These are phyloP conservation scores for Incumbomyces lentus DNA, from an alignment of 2,329 filamentous ascomycete species.

Conservation along the genomic window DNA sequence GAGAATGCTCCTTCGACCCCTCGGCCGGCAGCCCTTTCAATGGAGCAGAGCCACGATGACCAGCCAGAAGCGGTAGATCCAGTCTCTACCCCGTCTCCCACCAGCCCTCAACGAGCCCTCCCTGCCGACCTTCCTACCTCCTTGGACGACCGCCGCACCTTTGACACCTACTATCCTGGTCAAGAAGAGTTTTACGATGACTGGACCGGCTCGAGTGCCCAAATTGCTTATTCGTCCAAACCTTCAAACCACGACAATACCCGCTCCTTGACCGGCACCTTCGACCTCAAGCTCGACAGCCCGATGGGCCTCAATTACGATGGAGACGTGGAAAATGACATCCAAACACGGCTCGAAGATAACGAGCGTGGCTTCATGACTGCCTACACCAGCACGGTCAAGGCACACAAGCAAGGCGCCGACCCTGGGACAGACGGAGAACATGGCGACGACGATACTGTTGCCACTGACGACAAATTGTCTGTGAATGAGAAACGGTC, in stretches of 20 bases:
- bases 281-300: conserved; percentile 77
- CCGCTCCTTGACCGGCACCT: conserved; percentile 28
- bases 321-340: conserved; percentile 41
- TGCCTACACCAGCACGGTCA: conserved; percentile 93
- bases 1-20: background rate
- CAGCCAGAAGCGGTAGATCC: conserved; percentile 5
- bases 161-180: conserved; percentile 54
- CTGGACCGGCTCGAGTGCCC: conserved; percentile 46
- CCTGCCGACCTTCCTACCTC: conserved; percentile 83
- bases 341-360: conserved; percentile 51
- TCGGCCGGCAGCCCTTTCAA: background rate
- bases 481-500: conserved; percentile 67
- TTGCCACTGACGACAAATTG: conserved; percentile 64
- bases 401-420: conserved; percentile 73
- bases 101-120: conserved; percentile 34
- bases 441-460: conserved; percentile 68
- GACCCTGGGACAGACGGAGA: conserved; percentile 45
- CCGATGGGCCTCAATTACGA: conserved; percentile 48
- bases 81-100: conserved; percentile 11
- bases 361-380: conserved; percentile 85
- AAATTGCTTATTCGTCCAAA: conserved; percentile 64
- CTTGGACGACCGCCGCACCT: conserved; percentile 71
- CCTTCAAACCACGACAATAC: conserved; percentile 47
- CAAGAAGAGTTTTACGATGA: conserved; percentile 98
- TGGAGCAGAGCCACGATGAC: background rate